Evolutionary conservation across 1,139 yeast species (phyloP).

Genomic region (Pichia sp.): DNA sequence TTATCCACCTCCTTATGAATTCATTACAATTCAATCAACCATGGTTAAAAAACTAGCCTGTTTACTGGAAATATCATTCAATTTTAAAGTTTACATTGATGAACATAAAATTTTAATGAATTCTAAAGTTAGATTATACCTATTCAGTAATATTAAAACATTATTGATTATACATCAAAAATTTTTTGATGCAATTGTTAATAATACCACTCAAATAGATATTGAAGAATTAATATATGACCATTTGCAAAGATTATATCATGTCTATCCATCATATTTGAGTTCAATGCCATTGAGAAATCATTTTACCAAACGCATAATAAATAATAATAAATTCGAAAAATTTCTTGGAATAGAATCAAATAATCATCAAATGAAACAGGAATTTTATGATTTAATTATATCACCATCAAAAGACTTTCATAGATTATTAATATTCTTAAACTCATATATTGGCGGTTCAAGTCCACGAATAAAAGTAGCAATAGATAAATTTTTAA

Average conservation of each 20-base stretch:
- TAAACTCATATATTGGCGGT: slow-evolving; percentile 7
- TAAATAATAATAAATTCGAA: slow-evolving; percentile 1
- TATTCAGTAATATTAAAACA: slow-evolving; percentile 26
- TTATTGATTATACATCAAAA: slow-evolving; percentile 19
- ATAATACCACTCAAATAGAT: slow-evolving; percentile 2
- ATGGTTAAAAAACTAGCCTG: slow-evolving; percentile 14
- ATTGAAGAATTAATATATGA: slow-evolving; percentile 17
- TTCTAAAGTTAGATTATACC: slow-evolving; percentile 11
- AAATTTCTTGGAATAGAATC: slow-evolving; percentile 1
- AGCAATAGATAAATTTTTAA: slow-evolving; percentile 7
- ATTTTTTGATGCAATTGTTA: slow-evolving; percentile 15
- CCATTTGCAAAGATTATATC: slow-evolving; percentile 19
- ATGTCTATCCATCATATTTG: slow-evolving; percentile 24
- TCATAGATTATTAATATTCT: slow-evolving; percentile 1
- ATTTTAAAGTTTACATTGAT: slow-evolving; percentile 15
- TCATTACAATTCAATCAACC: slow-evolving; percentile 6
- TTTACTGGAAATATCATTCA: slow-evolving; percentile 12
- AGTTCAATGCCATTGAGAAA: background rate
- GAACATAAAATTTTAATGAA: slow-evolving; percentile 16
- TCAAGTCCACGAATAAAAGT: slow-evolving; percentile 12
- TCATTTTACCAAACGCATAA: slow-evolving; percentile 1
- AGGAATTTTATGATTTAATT: slow-evolving; percentile 5
- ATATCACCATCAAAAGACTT: slow-evolving; percentile 11
- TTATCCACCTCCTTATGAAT: slow-evolving; percentile 10
- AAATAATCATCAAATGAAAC: background rate